phyloP scores from a whole-genome alignment of 2,329 filamentous ascomycete genomes.

The Annulohypoxylon truncatum region DNA sequence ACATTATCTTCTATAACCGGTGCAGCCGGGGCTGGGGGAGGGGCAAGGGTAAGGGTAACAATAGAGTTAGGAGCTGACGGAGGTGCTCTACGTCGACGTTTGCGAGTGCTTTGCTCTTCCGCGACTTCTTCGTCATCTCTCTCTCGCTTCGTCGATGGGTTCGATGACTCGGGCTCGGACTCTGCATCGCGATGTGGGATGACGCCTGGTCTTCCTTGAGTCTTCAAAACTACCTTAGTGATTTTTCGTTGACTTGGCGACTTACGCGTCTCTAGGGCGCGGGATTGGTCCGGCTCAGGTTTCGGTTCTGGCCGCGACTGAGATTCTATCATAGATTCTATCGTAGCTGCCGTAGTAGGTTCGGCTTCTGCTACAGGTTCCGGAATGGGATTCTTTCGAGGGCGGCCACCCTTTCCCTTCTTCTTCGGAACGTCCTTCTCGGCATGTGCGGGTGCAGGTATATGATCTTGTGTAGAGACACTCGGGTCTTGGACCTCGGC shows the following conservation, averaged over 20 bases:
- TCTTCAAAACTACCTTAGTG: conserved; percentile 13
- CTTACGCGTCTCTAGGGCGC: conserved; percentile 14
- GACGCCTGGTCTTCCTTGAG: not conserved
- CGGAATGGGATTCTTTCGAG: conserved; percentile 47
- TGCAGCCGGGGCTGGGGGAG: not conserved
- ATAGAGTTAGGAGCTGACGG: not conserved
- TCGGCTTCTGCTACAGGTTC: conserved; percentile 38
- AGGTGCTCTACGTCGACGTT: conserved; percentile 44
- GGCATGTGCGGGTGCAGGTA: conserved; percentile 29
- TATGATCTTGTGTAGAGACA: conserved; percentile 6
- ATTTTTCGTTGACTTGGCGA: conserved; percentile 15
- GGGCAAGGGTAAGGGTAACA: not conserved
- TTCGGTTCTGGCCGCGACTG: conserved; percentile 7
- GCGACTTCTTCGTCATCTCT: conserved; percentile 11
- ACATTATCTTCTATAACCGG: conserved; percentile 17
- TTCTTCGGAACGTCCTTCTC: conserved; percentile 47
- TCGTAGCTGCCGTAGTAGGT: conserved; percentile 23
- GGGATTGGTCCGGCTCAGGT: conserved; percentile 1
- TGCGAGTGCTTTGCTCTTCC: conserved; percentile 41
- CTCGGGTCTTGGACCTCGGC: not conserved
- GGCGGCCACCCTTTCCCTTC: conserved; percentile 49
- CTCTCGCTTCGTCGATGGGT: conserved; percentile 23
- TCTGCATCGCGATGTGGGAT: not conserved
- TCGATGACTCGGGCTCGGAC: conserved; percentile 15
- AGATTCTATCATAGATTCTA: not conserved